Evolutionary conservation across 2,329 filamentous ascomycete species (phyloP).

Genomic region (Talaromyces sp.): DNA sequence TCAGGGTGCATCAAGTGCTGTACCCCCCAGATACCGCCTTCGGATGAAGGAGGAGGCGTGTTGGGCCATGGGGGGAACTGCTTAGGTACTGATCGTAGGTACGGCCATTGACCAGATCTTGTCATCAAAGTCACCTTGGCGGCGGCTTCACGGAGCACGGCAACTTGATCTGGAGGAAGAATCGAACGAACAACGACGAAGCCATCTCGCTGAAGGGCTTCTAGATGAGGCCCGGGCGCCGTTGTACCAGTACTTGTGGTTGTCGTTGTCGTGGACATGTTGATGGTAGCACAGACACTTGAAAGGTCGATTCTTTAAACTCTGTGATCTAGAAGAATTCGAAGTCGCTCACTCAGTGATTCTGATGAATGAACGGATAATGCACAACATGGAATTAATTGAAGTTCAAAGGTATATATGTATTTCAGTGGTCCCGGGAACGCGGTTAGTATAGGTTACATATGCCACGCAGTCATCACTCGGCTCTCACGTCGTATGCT

Average conservation of each 20-base stretch:
- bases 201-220: constrained; percentile 62
- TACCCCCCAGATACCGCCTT: constrained; percentile 77
- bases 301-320: background rate
- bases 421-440: background rate
- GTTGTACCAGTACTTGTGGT: background rate
- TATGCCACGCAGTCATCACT: background rate
- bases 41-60: constrained; percentile 39
- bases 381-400: background rate
- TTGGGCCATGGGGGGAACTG: constrained; percentile 82
- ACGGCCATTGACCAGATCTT: constrained; percentile 68
- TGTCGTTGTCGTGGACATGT: constrained; percentile 1
- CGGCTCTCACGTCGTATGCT: background rate
- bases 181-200: constrained; percentile 68
- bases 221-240: constrained; percentile 31
- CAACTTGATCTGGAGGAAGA: constrained; percentile 52
- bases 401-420: background rate
- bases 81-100: constrained; percentile 77
- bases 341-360: background rate
- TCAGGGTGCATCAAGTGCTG: constrained; percentile 76
- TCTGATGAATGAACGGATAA: too few relatives aligned
- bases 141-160: constrained; percentile 56
- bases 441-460: background rate
- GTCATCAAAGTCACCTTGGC: constrained; percentile 53
- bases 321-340: background rate
- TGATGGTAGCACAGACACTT: background rate